phyloP scores from a whole-genome alignment of 805 yeast species.

The Saccharomycopsis sp. region DNA sequence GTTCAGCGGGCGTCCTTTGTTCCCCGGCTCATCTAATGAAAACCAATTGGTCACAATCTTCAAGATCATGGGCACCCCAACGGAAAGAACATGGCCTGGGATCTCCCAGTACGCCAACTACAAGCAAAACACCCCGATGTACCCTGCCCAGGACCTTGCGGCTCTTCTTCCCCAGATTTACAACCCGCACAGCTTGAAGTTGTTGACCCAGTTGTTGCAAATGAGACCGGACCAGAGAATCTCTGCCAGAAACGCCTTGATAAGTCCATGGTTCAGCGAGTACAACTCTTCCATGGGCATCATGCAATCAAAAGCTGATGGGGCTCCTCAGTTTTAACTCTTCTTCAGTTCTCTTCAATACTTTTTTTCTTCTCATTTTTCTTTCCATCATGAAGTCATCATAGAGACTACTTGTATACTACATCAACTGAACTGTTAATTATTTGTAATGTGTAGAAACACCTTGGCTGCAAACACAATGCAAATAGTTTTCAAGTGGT shows the following conservation, averaged over 20 bases:
- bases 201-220: conserved; percentile 53
- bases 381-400: no score
- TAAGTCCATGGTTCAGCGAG: conserved; percentile 66
- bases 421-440: no score
- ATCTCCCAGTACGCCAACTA: conserved; percentile 81
- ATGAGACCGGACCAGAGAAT: conserved; percentile 44
- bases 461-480: no score
- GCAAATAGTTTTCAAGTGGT: no score
- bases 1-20: conserved; percentile 95
- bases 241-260: conserved; percentile 43
- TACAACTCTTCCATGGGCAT: no score
- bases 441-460: no score
- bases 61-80: conserved; percentile 92
- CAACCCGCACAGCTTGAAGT: conserved; percentile 55
- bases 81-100: conserved; percentile 94
- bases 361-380: no score
- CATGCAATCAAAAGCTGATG: no score
- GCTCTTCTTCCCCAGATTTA: conserved; percentile 60
- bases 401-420: no score
- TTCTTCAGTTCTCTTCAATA: no score
- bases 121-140: conserved; percentile 72
- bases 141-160: conserved; percentile 79
- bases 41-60: conserved; percentile 89
- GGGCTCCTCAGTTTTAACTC: no score
- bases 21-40: conserved; percentile 93